Conservation (phyloP, 1,139 yeast species). For the Hansenula lynferdii region DNA sequence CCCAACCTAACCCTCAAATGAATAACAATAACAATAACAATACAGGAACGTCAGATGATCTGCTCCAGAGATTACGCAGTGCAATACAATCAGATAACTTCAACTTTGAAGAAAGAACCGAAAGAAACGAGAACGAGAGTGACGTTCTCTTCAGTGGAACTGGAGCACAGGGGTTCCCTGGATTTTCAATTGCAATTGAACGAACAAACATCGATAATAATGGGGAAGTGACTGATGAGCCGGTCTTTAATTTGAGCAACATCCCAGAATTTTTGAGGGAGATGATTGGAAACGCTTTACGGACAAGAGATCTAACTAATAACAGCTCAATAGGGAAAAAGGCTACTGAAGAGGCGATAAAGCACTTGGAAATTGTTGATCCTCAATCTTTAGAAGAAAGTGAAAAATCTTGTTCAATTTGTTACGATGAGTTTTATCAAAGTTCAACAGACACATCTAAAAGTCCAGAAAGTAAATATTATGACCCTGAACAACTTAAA, state of each 20-base stretch:
- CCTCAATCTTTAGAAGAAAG: conserved; percentile 6
- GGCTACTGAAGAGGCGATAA: conserved; percentile 17
- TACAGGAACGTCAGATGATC: too few relatives aligned
- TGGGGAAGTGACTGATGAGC: conserved; percentile 11
- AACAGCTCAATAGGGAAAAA: conserved; percentile 4
- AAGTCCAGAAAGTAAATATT: neutral
- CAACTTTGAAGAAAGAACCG: neutral
- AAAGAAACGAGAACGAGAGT: conserved; percentile 1
- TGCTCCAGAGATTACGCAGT: too few relatives aligned
- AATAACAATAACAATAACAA: neutral
- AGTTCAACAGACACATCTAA: too few relatives aligned
- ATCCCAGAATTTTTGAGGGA: conserved; percentile 12
- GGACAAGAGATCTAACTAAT: conserved; percentile 2
- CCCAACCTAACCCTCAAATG: neutral
- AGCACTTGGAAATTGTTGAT: conserved; percentile 9
- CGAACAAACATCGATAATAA: conserved; percentile 13
- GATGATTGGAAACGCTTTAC: conserved; percentile 8
- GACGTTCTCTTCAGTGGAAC: conserved; percentile 17
- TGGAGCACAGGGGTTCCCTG: conserved; percentile 10
- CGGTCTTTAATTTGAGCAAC: conserved; percentile 12
- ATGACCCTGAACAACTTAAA: too few relatives aligned
- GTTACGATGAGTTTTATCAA: conserved; percentile 17
- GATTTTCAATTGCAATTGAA: conserved; percentile 13
- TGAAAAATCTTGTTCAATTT: conserved; percentile 15
- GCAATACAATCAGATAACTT: neutral